These are phyloP conservation scores for Adansonia gregorii DNA, from an alignment of 441 rosid genomes.

Conservation along the genomic window DNA sequence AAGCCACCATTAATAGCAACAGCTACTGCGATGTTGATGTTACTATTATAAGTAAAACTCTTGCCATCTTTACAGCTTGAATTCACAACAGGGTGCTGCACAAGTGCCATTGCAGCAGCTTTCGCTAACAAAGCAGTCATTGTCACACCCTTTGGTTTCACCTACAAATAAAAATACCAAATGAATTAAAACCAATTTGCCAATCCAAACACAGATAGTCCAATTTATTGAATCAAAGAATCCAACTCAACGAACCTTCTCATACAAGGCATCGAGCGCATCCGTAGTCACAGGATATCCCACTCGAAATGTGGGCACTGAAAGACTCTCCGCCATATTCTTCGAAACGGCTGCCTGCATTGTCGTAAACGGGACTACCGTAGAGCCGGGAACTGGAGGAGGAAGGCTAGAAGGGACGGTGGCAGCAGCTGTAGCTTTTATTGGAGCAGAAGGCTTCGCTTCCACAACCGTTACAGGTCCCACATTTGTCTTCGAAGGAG, in stretches of 20 bases:
- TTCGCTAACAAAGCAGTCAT: conserved; percentile 94
- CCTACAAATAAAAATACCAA: conserved; percentile 44
- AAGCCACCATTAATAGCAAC: conserved; percentile 95
- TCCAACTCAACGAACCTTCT: conserved; percentile 51
- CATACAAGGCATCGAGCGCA: conserved; percentile 91
- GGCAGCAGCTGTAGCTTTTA: conserved; percentile 40
- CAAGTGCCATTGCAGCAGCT: conserved; percentile 94
- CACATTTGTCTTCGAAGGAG: conserved; percentile 50
- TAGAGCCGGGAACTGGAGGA: conserved; percentile 74
- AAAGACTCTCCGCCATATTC: conserved; percentile 87
- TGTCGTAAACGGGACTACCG: conserved; percentile 80
- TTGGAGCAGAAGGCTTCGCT: conserved; percentile 35
- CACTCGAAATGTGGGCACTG: conserved; percentile 89
- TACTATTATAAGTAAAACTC: conserved; percentile 72
- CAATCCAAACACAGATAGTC: conserved; percentile 9
- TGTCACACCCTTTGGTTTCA: conserved; percentile 94
- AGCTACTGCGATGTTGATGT: conserved; percentile 88
- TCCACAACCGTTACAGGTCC: conserved; percentile 33
- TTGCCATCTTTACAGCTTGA: conserved; percentile 91
- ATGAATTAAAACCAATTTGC: not conserved
- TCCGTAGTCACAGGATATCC: conserved; percentile 82
- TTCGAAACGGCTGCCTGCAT: conserved; percentile 89
- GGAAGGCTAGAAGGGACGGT: conserved; percentile 39
- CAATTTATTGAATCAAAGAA: conserved; percentile 13
- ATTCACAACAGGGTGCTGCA: conserved; percentile 87